A percentile compares a stretch with the other conserved stretches of the same genome.
phyloP scores from a whole-genome alignment of 2,329 filamentous ascomycete species.

The Ascocoryne sarcoides region DNA sequence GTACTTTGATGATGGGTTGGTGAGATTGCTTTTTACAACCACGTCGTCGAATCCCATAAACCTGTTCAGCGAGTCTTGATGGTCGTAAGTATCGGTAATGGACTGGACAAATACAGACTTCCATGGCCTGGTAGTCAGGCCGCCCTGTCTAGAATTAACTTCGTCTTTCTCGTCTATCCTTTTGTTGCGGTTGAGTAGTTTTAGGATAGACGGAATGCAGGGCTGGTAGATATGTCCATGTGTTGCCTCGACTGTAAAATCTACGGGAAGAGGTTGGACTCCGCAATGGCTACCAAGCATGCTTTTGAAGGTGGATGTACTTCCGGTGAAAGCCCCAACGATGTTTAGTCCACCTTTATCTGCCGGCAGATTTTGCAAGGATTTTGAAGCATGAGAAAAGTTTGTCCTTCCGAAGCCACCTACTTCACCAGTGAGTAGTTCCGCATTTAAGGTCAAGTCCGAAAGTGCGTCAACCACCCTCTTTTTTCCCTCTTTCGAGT shows the following conservation, averaged over 20 bases:
- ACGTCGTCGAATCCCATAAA: constrained; percentile 30
- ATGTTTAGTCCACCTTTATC: constrained; percentile 30
- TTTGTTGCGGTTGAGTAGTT: constrained; percentile 30
- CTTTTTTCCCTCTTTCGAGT: constrained; percentile 10
- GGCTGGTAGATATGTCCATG: constrained; percentile 32
- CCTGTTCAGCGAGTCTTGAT: constrained; percentile 27
- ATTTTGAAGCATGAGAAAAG: constrained; percentile 22
- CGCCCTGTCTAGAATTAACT: background rate
- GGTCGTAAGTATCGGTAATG: constrained; percentile 32
- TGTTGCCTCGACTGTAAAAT: constrained; percentile 32
- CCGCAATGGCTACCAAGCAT: constrained; percentile 33
- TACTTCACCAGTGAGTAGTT: background rate
- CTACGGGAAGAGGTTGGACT: constrained; percentile 32
- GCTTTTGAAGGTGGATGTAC: constrained; percentile 33
- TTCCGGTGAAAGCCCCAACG: constrained; percentile 31
- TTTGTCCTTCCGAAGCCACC: constrained; percentile 19
- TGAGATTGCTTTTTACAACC: too few species aligned
- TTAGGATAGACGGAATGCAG: constrained; percentile 31
- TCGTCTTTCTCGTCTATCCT: background rate
- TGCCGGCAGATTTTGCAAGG: constrained; percentile 18
- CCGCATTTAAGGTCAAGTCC: background rate
- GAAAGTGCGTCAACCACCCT: background rate
- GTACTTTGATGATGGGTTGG: constrained; percentile 24
- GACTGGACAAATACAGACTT: constrained; percentile 32
- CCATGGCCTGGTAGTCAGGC: constrained; percentile 18